phyloP scores from a whole-genome alignment of 495 filamentous ascomycete species.

The Neurospora intermedia region DNA sequence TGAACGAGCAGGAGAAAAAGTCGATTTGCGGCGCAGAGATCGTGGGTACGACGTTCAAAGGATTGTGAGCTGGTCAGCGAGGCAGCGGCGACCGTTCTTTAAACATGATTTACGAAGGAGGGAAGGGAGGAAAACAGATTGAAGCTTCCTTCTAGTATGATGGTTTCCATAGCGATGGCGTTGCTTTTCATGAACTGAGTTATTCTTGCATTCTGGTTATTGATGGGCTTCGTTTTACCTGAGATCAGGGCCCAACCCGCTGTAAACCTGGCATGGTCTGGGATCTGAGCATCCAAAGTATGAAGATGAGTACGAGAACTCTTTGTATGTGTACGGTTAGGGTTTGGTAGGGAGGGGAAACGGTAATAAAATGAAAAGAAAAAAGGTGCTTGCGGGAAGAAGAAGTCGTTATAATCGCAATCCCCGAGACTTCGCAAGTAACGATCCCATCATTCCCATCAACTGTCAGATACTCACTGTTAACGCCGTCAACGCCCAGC shows the following conservation, averaged over 20 bases:
- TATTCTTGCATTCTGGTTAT: not conserved
- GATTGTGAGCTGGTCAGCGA: conserved; percentile 7
- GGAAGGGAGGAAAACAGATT: not conserved
- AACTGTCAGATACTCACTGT: not conserved
- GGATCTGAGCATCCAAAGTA: not conserved
- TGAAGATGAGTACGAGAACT: not conserved
- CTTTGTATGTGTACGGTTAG: not conserved
- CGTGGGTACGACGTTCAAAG: conserved; percentile 33
- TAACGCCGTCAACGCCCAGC: not conserved
- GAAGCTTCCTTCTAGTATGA: not conserved
- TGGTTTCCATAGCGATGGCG: not conserved
- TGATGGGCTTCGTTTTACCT: not conserved
- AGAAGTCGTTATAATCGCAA: not conserved
- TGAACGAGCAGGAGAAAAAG: conserved; percentile 29
- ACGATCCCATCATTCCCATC: not conserved
- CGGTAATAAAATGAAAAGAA: not conserved
- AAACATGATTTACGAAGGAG: not conserved
- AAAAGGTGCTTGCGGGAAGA: not conserved
- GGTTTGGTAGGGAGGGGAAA: not conserved
- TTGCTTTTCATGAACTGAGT: not conserved
- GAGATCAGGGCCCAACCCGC: not conserved
- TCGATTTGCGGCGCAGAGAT: conserved; percentile 36
- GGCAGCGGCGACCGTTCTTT: not conserved
- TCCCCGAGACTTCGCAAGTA: not conserved
- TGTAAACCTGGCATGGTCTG: not conserved